Percentiles rank a stretch among this genome's conserved stretches.
Evolutionary conservation across 164 flowering plant genomes (phyloP).

Genomic region (Tetracentron sinense): DNA sequence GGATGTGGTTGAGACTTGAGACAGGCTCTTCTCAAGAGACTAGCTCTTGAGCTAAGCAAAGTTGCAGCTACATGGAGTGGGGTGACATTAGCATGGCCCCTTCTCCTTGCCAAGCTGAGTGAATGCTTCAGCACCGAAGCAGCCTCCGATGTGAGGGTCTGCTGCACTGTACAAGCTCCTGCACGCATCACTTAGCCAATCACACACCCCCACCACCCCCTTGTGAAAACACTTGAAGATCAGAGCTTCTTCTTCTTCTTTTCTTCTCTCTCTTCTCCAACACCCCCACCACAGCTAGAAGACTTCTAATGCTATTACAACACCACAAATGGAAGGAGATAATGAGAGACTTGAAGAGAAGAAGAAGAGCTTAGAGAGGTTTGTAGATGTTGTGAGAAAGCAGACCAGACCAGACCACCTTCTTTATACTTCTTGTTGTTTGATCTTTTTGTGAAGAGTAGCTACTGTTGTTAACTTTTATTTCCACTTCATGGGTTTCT

Average conservation of each 20-base stretch:
- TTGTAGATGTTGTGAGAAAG: slow-evolving; percentile 13
- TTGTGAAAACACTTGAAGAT: not conserved
- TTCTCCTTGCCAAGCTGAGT: slow-evolving; percentile 61
- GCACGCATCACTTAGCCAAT: slow-evolving; percentile 71
- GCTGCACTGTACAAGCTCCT: slow-evolving; percentile 76
- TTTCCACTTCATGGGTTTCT: slow-evolving; percentile 27
- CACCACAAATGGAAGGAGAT: not conserved
- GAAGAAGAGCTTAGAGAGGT: not conserved
- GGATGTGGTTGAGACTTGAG: slow-evolving; percentile 66
- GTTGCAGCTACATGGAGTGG: slow-evolving; percentile 96
- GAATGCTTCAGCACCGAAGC: slow-evolving; percentile 85
- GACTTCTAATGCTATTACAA: not conserved
- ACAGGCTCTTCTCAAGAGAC: slow-evolving; percentile 71
- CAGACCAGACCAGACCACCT: slow-evolving; percentile 22
- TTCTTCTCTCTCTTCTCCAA: not conserved
- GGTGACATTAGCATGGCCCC: slow-evolving; percentile 95
- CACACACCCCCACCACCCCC: slow-evolving; percentile 55
- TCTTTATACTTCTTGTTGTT: slow-evolving; percentile 21
- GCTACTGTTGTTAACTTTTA: slow-evolving; percentile 10
- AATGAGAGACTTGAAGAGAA: slow-evolving; percentile 5
- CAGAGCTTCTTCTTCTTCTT: slow-evolving; percentile 5
- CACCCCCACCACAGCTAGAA: slow-evolving; percentile 21
- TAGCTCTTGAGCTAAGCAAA: slow-evolving; percentile 46
- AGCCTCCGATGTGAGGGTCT: slow-evolving; percentile 96
- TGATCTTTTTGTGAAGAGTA: slow-evolving; percentile 6